A percentile compares a stretch with the other conserved stretches of the same genome.
Conservation (phyloP, 225 moss, liverwort and hornwort genomes). For the Lunularia cruciata region DNA sequence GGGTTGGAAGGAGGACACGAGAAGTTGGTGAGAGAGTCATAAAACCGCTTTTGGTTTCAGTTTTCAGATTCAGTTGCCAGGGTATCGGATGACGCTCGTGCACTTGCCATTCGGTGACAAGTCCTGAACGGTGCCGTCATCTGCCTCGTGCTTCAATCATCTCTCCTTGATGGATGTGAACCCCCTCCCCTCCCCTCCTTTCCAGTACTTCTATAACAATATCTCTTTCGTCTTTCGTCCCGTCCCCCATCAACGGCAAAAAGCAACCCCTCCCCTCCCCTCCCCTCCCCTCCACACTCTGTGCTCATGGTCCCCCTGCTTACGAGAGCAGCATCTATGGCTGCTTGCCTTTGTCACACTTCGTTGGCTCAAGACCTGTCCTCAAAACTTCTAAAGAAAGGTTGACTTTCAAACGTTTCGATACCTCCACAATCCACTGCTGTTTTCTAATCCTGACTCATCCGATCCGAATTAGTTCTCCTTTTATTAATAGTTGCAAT, state of each 20-base stretch:
- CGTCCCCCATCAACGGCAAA: background rate
- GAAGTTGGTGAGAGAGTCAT: slow-evolving; percentile 1
- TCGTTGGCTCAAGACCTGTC: slow-evolving; percentile 2
- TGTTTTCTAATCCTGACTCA: slow-evolving; percentile 2
- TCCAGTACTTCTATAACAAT: background rate
- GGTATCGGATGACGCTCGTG: slow-evolving; percentile 3
- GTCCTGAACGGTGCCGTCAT: background rate
- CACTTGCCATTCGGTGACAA: background rate
- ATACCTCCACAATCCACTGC: background rate
- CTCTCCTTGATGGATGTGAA: background rate
- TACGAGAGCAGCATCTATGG: background rate
- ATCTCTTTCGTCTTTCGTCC: background rate
- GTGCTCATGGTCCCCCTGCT: too few species aligned
- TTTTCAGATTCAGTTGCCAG: slow-evolving; percentile 9
- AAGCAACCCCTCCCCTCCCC: background rate
- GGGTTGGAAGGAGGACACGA: too few species aligned
- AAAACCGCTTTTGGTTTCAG: background rate
- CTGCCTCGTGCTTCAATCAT: slow-evolving; percentile 1
- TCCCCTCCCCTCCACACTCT: too few species aligned
- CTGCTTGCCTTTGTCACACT: background rate
- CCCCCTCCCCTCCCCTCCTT: background rate
- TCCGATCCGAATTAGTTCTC: background rate
- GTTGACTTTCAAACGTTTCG: background rate
- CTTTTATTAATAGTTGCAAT: slow-evolving; percentile 1
- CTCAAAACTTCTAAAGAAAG: background rate